phyloP scores from a whole-genome alignment of 2,329 filamentous ascomycete species.

The Pyricularia sp. region DNA sequence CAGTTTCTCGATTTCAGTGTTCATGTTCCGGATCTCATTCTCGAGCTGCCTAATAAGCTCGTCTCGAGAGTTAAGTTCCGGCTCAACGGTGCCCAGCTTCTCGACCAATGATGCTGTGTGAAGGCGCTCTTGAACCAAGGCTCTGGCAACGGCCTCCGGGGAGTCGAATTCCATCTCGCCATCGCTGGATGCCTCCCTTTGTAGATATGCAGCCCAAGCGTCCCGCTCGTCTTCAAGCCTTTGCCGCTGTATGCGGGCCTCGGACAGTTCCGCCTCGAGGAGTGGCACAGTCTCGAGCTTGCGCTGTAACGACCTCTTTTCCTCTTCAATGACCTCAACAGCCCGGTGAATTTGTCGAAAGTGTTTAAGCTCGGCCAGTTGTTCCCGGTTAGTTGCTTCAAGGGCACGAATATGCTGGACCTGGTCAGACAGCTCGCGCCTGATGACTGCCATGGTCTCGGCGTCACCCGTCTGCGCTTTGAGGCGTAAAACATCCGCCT shows the following conservation, averaged over 20 bases:
- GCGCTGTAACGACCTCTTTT: slow-evolving; percentile 72
- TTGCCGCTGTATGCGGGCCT: slow-evolving; percentile 70
- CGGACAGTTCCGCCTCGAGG: slow-evolving; percentile 63
- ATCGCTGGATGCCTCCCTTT: slow-evolving; percentile 48
- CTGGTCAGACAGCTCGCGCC: slow-evolving; percentile 79
- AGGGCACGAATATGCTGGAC: slow-evolving; percentile 80
- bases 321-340: slow-evolving; percentile 89
- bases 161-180: slow-evolving; percentile 67
- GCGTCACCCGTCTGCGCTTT: slow-evolving; percentile 80
- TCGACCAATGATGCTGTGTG: slow-evolving; percentile 71
- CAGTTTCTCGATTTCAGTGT: slow-evolving; percentile 57
- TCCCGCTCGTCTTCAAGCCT: slow-evolving; percentile 77
- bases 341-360: slow-evolving; percentile 71
- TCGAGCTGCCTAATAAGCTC: slow-evolving; percentile 60
- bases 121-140: slow-evolving; percentile 69
- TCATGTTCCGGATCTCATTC: slow-evolving; percentile 51
- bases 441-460: slow-evolving; percentile 74
- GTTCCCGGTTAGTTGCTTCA: slow-evolving; percentile 69
- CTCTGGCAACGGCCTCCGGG: slow-evolving; percentile 74
- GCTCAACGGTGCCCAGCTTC: slow-evolving; percentile 63
- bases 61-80: slow-evolving; percentile 66
- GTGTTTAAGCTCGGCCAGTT: slow-evolving; percentile 66
- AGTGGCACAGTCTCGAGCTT: slow-evolving; percentile 63
- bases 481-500: slow-evolving; percentile 69
- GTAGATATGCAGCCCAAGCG: slow-evolving; percentile 77